These are phyloP conservation scores for Hymenoscyphus fraxineus DNA, from an alignment of 2,329 filamentous ascomycete genomes.

Conservation along the genomic window DNA sequence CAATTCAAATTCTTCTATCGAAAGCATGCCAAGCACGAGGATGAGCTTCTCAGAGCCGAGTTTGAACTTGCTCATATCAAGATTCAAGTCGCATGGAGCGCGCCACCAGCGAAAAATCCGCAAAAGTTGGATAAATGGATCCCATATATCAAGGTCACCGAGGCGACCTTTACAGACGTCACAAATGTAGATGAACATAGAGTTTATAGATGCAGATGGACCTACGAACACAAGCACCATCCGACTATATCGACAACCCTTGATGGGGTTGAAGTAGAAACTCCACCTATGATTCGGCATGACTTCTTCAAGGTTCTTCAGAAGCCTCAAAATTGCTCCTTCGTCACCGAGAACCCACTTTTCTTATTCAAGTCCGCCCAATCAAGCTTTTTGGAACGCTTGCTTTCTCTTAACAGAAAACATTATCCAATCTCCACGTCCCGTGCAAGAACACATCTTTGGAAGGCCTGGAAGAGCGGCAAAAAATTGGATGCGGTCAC, in stretches of 20 bases:
- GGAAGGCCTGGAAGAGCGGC: slow-evolving; percentile 45
- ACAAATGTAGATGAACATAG: slow-evolving; percentile 33
- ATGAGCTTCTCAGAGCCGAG: slow-evolving; percentile 50
- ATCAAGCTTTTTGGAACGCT: slow-evolving; percentile 28
- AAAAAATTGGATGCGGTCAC: slow-evolving; percentile 44
- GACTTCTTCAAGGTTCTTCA: slow-evolving; percentile 41
- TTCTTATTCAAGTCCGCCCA: slow-evolving; percentile 40
- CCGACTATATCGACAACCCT: slow-evolving; percentile 44
- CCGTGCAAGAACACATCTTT: slow-evolving; percentile 40
- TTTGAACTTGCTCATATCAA: slow-evolving; percentile 50
- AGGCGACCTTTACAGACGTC: slow-evolving; percentile 51
- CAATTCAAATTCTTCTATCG: slow-evolving; percentile 53
- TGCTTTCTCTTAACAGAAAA: slow-evolving; percentile 37
- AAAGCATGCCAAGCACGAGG: slow-evolving; percentile 48
- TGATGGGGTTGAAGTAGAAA: slow-evolving; percentile 46
- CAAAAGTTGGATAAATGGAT: slow-evolving; percentile 50
- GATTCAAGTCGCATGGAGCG: slow-evolving; percentile 50
- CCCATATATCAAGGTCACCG: slow-evolving; percentile 49
- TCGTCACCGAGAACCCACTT: slow-evolving; percentile 50
- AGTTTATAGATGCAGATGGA: slow-evolving; percentile 47
- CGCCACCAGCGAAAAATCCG: slow-evolving; percentile 45
- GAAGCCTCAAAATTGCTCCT: slow-evolving; percentile 41
- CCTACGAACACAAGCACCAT: slow-evolving; percentile 45
- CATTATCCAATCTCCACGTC: slow-evolving; percentile 39
- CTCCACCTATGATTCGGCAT: slow-evolving; percentile 49